A percentile compares a stretch with the other conserved stretches of the same genome.
Evolutionary conservation across 805 yeast genomes (phyloP).

Genomic region (Candida maltosa): DNA sequence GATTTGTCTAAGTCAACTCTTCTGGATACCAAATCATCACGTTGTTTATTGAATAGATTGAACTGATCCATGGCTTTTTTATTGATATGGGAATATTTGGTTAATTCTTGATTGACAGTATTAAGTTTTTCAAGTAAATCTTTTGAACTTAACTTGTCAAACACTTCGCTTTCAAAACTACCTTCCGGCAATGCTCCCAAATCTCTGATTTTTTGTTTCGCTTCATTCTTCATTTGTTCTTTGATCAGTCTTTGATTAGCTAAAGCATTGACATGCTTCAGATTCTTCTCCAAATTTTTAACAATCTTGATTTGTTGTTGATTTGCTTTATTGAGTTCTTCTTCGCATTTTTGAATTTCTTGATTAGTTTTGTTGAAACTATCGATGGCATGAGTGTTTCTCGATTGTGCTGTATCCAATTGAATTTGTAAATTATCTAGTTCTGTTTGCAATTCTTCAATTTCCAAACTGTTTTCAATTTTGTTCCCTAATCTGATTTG

Average conservation of each 20-base stretch:
- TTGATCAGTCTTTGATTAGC: slow-evolving; percentile 62
- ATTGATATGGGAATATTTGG: slow-evolving; percentile 73
- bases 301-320: slow-evolving; percentile 54
- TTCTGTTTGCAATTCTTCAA: slow-evolving; percentile 19
- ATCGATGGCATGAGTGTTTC: slow-evolving; percentile 20
- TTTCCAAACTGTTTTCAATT: slow-evolving; percentile 11
- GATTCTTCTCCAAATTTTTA: slow-evolving; percentile 55
- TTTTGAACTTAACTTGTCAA: slow-evolving; percentile 45
- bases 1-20: slow-evolving; percentile 69
- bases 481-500: slow-evolving; percentile 7
- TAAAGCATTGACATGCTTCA: slow-evolving; percentile 62
- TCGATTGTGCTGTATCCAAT: slow-evolving; percentile 24
- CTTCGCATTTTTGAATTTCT: slow-evolving; percentile 33
- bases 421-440: slow-evolving; percentile 20
- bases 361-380: slow-evolving; percentile 24
- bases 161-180: slow-evolving; percentile 49
- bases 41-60: slow-evolving; percentile 66
- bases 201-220: slow-evolving; percentile 70
- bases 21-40: slow-evolving; percentile 62
- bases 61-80: slow-evolving; percentile 88
- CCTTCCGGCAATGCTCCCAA: slow-evolving; percentile 90
- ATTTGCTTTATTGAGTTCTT: slow-evolving; percentile 46
- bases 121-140: slow-evolving; percentile 53
- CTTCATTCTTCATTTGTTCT: slow-evolving; percentile 61
- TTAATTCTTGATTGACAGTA: slow-evolving; percentile 52